Percentiles rank a stretch among this genome's conserved stretches.
These are phyloP conservation scores for Vickermania ingenoplastis DNA, from an alignment of 208 protist species.

Conservation along the genomic window DNA sequence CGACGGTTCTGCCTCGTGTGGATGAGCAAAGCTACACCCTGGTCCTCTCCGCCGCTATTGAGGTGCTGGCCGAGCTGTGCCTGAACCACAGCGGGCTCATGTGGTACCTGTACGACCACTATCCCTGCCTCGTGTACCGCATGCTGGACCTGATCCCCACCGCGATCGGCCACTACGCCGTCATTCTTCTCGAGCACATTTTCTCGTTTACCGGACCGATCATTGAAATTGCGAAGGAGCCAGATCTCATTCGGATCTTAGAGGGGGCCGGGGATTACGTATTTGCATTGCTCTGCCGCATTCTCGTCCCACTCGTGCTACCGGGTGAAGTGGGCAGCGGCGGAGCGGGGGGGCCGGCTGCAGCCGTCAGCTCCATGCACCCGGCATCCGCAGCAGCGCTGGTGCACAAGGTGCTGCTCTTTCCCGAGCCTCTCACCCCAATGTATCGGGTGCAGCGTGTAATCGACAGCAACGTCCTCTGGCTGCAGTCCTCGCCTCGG, in stretches of 20 bases:
- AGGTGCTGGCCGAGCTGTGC: slow-evolving; percentile 33
- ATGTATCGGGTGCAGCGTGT: slow-evolving; percentile 62
- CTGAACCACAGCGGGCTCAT: slow-evolving; percentile 55
- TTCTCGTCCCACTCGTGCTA: slow-evolving; percentile 63
- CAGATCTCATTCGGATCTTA: slow-evolving; percentile 39
- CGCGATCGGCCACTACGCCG: slow-evolving; percentile 21
- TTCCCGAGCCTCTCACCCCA: slow-evolving; percentile 35
- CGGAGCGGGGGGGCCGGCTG: not conserved
- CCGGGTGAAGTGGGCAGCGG: slow-evolving; percentile 27
- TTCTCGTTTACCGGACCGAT: slow-evolving; percentile 62
- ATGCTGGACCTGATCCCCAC: slow-evolving; percentile 50
- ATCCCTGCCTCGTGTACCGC: slow-evolving; percentile 63
- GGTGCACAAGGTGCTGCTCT: slow-evolving; percentile 12
- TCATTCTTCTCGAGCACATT: slow-evolving; percentile 52
- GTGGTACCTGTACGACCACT: slow-evolving; percentile 73
- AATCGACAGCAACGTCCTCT: slow-evolving; percentile 77
- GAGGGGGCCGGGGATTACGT: slow-evolving; percentile 18
- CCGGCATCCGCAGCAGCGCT: slow-evolving; percentile 17
- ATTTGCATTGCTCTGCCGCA: slow-evolving; percentile 46
- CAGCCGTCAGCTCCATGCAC: not conserved
- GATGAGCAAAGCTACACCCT: not conserved
- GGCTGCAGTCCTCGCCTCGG: slow-evolving; percentile 45
- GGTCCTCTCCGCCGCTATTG: not conserved
- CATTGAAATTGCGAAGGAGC: slow-evolving; percentile 60
- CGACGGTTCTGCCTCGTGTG: too few relatives aligned